Evolutionary conservation across 2,329 filamentous ascomycete species (phyloP).

Genomic region (Exophiala phaeomuriformis): DNA sequence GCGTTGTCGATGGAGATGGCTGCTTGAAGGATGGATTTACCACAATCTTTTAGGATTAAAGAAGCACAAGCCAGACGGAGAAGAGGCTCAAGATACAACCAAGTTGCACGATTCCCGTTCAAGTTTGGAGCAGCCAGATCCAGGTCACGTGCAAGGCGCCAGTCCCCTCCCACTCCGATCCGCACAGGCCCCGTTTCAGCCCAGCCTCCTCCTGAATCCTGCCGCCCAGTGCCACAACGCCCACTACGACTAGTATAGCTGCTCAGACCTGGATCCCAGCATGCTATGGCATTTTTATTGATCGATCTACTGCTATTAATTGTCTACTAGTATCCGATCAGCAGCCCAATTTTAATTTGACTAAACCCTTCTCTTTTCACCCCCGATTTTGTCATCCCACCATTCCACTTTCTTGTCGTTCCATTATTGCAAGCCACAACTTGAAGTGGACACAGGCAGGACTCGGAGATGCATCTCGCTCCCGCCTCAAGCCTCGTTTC

Average conservation of each 20-base stretch:
- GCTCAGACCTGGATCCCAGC: background rate
- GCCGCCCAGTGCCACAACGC: too few relatives aligned
- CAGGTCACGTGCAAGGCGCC: background rate
- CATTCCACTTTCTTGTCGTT: background rate
- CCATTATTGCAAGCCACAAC: background rate
- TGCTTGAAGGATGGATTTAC: constrained; percentile 9
- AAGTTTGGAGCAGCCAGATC: background rate
- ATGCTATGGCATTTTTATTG: background rate
- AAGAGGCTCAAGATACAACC: background rate
- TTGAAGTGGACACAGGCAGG: too few relatives aligned
- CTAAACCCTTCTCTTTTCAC: background rate
- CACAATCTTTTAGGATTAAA: constrained; percentile 1
- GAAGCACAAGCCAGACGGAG: background rate
- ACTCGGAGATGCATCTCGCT: background rate
- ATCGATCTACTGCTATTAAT: too few relatives aligned
- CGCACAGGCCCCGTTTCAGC: background rate
- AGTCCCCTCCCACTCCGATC: background rate
- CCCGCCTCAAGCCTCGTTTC: background rate
- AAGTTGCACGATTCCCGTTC: background rate
- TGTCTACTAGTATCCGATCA: too few relatives aligned
- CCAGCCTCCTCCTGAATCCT: background rate
- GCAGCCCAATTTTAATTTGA: background rate
- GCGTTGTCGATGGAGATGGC: constrained; percentile 3
- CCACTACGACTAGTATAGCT: too few relatives aligned
- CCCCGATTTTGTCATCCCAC: background rate